phyloP scores from a whole-genome alignment of 129 eudicot species.

The Arctium minus region DNA sequence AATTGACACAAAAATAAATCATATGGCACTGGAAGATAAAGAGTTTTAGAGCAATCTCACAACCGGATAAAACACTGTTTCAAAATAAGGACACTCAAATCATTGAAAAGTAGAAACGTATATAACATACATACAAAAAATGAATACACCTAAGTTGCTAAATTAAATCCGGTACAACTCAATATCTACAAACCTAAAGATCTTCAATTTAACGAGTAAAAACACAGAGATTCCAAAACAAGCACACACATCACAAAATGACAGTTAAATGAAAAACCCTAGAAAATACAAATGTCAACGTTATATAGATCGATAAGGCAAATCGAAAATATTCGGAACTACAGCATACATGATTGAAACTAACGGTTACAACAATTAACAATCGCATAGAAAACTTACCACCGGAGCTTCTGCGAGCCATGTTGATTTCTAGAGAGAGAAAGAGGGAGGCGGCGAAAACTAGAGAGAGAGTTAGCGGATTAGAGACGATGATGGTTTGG shows the following conservation, averaged over 20 bases:
- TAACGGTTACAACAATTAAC: not conserved
- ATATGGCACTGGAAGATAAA: no score
- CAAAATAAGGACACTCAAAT: not conserved
- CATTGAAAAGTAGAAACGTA: not conserved
- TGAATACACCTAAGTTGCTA: not conserved
- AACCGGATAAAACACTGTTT: not conserved
- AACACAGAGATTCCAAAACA: not conserved
- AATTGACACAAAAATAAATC: not conserved
- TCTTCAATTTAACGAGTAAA: not conserved
- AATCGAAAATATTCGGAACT: not conserved
- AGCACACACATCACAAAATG: not conserved
- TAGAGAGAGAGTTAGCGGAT: not conserved
- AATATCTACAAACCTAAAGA: not conserved
- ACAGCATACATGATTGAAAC: not conserved
- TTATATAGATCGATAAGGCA: not conserved
- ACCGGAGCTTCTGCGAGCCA: conserved; percentile 93
- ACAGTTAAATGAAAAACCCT: not conserved
- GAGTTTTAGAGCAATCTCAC: not conserved
- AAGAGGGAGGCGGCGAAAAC: conserved; percentile 22
- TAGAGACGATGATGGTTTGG: not conserved
- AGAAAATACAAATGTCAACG: not conserved
- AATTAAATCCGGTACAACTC: not conserved
- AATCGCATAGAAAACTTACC: conserved; percentile 29
- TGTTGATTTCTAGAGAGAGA: conserved; percentile 12
- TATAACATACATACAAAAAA: not conserved